A percentile compares a stretch with the other conserved stretches of the same genome.
These are phyloP conservation scores for Hirsutella rhossiliensis DNA, from an alignment of 2,329 filamentous ascomycete species.

Conservation along the genomic window DNA sequence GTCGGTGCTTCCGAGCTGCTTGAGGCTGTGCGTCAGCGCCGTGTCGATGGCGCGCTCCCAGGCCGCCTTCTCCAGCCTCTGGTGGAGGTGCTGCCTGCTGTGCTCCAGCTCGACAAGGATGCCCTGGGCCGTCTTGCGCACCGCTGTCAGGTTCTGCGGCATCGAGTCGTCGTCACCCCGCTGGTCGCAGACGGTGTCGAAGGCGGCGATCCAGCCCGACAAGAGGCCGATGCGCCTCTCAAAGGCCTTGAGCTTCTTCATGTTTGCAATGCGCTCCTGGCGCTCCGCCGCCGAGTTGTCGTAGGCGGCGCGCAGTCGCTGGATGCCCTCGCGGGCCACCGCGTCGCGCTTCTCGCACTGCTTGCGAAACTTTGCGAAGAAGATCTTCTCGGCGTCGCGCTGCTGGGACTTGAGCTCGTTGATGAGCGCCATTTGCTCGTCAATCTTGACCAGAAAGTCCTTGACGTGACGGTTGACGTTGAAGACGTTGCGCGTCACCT, in stretches of 20 bases:
- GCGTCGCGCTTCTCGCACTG: constrained; percentile 74
- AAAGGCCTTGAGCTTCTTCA: constrained; percentile 72
- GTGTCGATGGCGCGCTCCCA: constrained; percentile 87
- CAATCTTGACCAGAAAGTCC: constrained; percentile 97
- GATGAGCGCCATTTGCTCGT: constrained; percentile 95
- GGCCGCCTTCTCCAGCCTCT: constrained; percentile 64
- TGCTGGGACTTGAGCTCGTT: constrained; percentile 91
- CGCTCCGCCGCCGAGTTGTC: constrained; percentile 69
- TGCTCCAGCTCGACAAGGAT: constrained; percentile 82
- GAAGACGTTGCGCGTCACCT: constrained; percentile 97
- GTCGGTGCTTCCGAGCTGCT: constrained; percentile 55
- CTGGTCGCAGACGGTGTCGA: constrained; percentile 68
- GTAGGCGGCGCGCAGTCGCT: constrained; percentile 70
- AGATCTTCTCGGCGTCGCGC: constrained; percentile 71
- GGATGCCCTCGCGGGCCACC: constrained; percentile 64
- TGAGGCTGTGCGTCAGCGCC: constrained; percentile 73
- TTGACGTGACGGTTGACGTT: constrained; percentile 99
- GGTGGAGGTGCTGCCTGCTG: constrained; percentile 82
- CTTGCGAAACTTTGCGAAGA: constrained; percentile 83
- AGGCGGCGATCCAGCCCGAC: constrained; percentile 87
- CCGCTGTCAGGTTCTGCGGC: constrained; percentile 56
- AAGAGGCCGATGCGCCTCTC: constrained; percentile 77
- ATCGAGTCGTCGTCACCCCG: constrained; percentile 40
- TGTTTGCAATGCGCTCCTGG: constrained; percentile 63
- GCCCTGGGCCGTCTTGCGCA: constrained; percentile 80